Conservation (phyloP, 768 basidiomycete species). For the Macrolepiota dolichaula region DNA sequence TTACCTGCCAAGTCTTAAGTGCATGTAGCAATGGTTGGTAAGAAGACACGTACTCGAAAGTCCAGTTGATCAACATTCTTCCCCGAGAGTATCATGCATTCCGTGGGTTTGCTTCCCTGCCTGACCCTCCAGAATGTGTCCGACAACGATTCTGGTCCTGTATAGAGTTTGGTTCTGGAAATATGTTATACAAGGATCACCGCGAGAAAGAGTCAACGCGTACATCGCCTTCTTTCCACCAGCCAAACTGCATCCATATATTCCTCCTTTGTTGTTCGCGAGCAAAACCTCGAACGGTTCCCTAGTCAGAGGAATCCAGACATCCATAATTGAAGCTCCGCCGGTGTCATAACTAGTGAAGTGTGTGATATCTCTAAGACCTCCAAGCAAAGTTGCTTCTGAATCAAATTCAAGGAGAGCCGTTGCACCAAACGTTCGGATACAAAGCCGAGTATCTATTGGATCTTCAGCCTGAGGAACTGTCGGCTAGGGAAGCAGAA, state of each 20-base stretch:
- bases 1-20: neutral
- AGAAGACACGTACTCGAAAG: slow-evolving; percentile 42
- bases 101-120: slow-evolving; percentile 26
- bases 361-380: slow-evolving; percentile 25
- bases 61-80: slow-evolving; percentile 45
- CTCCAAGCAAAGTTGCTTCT: slow-evolving; percentile 13
- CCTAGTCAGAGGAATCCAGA: slow-evolving; percentile 31
- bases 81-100: slow-evolving; percentile 47
- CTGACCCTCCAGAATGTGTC: slow-evolving; percentile 54
- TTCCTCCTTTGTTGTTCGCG: slow-evolving; percentile 48
- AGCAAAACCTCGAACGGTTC: slow-evolving; percentile 31
- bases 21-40: neutral
- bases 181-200: neutral
- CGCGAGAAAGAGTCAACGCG: slow-evolving; percentile 17
- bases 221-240: slow-evolving; percentile 38
- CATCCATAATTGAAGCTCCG: slow-evolving; percentile 42
- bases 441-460: slow-evolving; percentile 30
- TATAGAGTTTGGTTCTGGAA: slow-evolving; percentile 17
- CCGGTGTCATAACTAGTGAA: slow-evolving; percentile 39
- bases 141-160: slow-evolving; percentile 10
- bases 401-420: slow-evolving; percentile 34
- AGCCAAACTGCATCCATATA: slow-evolving; percentile 44
- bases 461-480: neutral
- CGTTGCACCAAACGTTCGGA: slow-evolving; percentile 46
- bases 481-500: neutral